These are phyloP conservation scores for Cadophora luteo-olivacea DNA, from an alignment of 2,329 filamentous ascomycete genomes.

Conservation along the genomic window DNA sequence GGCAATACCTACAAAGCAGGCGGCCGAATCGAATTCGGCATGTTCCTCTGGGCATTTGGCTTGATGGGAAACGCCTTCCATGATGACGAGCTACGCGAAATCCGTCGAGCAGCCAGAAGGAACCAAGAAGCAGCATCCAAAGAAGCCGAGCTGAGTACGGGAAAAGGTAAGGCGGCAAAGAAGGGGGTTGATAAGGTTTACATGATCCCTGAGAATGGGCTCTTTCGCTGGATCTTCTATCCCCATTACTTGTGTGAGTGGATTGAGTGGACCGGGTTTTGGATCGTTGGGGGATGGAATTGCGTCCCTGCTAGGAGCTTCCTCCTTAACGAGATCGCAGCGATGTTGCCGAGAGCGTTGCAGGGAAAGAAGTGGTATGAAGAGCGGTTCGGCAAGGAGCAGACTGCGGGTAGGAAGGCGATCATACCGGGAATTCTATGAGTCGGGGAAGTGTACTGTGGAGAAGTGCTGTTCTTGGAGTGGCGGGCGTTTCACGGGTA, in stretches of 20 bases:
- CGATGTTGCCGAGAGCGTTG: slow-evolving; percentile 88
- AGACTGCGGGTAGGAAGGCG: slow-evolving; percentile 76
- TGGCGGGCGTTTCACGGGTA: background rate
- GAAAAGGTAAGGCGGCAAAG: slow-evolving; percentile 47
- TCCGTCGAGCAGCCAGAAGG: slow-evolving; percentile 72
- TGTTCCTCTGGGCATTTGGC: slow-evolving; percentile 78
- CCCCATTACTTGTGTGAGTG: slow-evolving; percentile 97
- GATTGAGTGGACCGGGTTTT: slow-evolving; percentile 94
- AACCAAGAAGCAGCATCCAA: slow-evolving; percentile 56
- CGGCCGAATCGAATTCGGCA: slow-evolving; percentile 63
- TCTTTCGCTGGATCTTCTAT: slow-evolving; percentile 84
- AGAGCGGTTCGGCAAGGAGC: slow-evolving; percentile 84
- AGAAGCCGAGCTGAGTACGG: slow-evolving; percentile 51
- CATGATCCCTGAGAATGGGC: slow-evolving; percentile 80
- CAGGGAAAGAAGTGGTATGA: slow-evolving; percentile 86
- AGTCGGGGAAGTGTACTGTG: slow-evolving; percentile 12
- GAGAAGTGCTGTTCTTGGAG: background rate
- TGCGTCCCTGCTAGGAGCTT: slow-evolving; percentile 82
- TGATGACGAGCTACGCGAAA: slow-evolving; percentile 88
- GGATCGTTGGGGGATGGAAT: slow-evolving; percentile 71
- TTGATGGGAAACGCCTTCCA: slow-evolving; percentile 85
- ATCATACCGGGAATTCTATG: slow-evolving; percentile 61
- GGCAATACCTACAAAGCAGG: slow-evolving; percentile 46
- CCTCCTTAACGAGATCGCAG: slow-evolving; percentile 83
- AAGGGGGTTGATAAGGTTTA: slow-evolving; percentile 77